Evolutionary conservation across 2,329 filamentous ascomycete species (phyloP), one percentile per base, ranked within the genome.

Genomic region (Teratosphaeria viscida): DNA sequence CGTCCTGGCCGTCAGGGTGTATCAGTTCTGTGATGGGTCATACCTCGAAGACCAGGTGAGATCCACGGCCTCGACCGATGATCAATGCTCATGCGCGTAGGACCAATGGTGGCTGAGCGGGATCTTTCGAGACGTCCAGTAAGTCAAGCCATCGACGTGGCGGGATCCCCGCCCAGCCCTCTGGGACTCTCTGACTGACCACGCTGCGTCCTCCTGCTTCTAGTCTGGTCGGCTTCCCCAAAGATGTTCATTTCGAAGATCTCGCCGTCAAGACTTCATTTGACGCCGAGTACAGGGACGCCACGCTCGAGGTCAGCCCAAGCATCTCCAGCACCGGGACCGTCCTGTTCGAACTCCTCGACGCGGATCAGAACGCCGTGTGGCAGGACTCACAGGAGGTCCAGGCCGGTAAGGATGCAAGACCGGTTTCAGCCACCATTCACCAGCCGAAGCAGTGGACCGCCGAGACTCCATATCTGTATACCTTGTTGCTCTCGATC

Each of bases 21-120:
- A 89, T 63, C 85, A 88, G 67, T 87, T 82, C 77, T 87, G 80
- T 37, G 85, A 88, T 64, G 86, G 83, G 1, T 82, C 82, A 11
- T 60, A 60, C n/a, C 54, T 60, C n/a, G 59, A 60, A 49, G 58
- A 60, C 29, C 58, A 60, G 54, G 57, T 59, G 47, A 59, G 57
- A 27, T 7, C 16, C 11, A 2, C 16, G 34, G 23, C 7, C 43
- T n/a, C 8, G 5, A 49, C 23, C 43, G 43, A 19, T 23, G 6
- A 49, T n/a, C 23, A 49, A 49, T 19, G 43, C 23, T 57, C 26
- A 57, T 52, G 14, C n/a, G 26, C 27, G 58, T 83, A 79, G 66
- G 69, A 62, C 35, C 61, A 66, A 60, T 63, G 61, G 61, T 67
- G 66, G 63, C 39, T 67, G 6, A 63, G 59, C 26, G 68, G 81